Evolutionary conservation across 805 yeast species (phyloP).

Genomic region (Saccharomycopsis sp.): DNA sequence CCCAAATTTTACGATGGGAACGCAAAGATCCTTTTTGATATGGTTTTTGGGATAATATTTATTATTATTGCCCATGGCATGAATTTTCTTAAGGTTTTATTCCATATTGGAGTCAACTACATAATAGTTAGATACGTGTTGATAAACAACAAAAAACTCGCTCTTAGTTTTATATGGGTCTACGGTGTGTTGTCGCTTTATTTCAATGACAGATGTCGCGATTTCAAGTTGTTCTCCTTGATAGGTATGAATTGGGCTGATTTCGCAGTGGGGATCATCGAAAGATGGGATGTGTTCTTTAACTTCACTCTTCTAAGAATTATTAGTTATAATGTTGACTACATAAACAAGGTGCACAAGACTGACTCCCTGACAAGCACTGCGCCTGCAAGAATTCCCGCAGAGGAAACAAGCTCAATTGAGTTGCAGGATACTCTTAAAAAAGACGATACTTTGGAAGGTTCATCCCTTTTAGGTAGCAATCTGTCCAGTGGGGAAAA

Average conservation of each 20-base stretch:
- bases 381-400: neutral
- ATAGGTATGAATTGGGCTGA: conserved; percentile 47
- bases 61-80: conserved; percentile 75
- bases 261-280: conserved; percentile 63
- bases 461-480: neutral
- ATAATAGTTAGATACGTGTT: conserved; percentile 27
- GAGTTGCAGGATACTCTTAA: conserved; percentile 1
- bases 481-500: neutral
- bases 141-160: conserved; percentile 24
- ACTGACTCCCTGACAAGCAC: conserved; percentile 3
- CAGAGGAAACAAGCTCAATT: conserved; percentile 4
- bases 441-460: neutral
- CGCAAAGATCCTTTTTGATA: conserved; percentile 61
- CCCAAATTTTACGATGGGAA: conserved; percentile 22
- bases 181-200: conserved; percentile 78
- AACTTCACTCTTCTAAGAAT: conserved; percentile 83
- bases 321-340: conserved; percentile 80
- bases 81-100: conserved; percentile 53
- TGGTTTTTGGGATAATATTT: conserved; percentile 62
- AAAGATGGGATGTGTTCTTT: conserved; percentile 94
- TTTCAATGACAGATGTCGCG: conserved; percentile 62
- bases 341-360: conserved; percentile 34
- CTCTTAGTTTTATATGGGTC: conserved; percentile 53
- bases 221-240: conserved; percentile 34
- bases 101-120: conserved; percentile 52